Base-by-base conservation (phyloP, 1,284 basidiomycete genomes). In the Leccinum angustisporum region DNA sequence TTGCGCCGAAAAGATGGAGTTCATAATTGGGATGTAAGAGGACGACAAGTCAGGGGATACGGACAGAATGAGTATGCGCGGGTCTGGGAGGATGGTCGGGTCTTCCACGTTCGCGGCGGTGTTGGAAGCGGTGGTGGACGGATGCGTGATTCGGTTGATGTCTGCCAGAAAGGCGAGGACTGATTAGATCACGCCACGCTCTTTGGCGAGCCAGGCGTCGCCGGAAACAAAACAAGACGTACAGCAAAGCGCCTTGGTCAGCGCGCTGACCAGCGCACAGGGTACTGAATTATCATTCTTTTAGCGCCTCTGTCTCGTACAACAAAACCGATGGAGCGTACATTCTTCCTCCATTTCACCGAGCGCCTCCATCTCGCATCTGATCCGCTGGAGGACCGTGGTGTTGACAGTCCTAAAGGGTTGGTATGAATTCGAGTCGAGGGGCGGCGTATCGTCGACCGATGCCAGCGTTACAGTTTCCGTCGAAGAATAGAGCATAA, bases 1-100 rank as follows among this genome's bases (percentile, higher is more conserved):
- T 75, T 99, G 97, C 1, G 97, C 97, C 3, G 95, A 96, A 78
- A 99, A 99, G 58, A 99, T 98, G 61, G 95, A 92, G 75, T 99
- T 99, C 97, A 99, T 99, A 75, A 99, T 88, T 11, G 97, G 93
- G 58, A 99, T 97, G 75, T 97, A 97, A 31, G 94, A 91, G 1
- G 89, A 85, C 7, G 92, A 90, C 16, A 90, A 82, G 76, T 95
- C 92, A 2, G 92, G 92, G 1, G 96, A 97, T 50, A 95, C 94
- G 60, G 95, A 96, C 58, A 99, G 80, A 62, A 99, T 86, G 60
- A 98, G 83, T 62, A 99, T 94, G 30, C 95, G 85, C 0, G 94
- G 89, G 70, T 94, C 91, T 3, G 83, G 77, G n/a, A 81, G 76
- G 38, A 80, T 74, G 52, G 80, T 72, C 5, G 81, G 75, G 33